phyloP scores from a whole-genome alignment of 2,329 filamentous ascomycete species.

The Exophiala aquamarina region DNA sequence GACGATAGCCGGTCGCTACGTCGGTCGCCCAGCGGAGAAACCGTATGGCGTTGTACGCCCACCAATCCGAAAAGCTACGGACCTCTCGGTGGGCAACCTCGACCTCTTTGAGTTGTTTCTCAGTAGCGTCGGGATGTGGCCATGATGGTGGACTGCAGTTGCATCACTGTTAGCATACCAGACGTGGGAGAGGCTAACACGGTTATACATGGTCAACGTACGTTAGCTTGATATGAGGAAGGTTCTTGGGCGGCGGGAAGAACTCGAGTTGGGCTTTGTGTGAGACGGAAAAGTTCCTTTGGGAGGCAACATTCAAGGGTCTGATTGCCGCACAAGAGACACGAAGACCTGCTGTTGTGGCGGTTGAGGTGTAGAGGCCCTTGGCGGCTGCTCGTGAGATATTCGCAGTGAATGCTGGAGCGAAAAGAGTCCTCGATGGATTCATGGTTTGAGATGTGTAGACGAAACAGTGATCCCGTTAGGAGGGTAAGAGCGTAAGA shows the following conservation, averaged over 20 bases:
- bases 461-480: background rate
- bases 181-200: background rate
- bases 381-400: conserved; percentile 23
- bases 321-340: conserved; percentile 21
- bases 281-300: conserved; percentile 40
- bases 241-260: conserved; percentile 62
- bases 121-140: conserved; percentile 56
- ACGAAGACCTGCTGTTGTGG: conserved; percentile 29
- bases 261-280: conserved; percentile 39
- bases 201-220: conserved; percentile 6
- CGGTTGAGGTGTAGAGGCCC: conserved; percentile 15
- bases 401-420: conserved; percentile 18
- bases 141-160: conserved; percentile 38
- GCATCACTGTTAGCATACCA: conserved; percentile 8
- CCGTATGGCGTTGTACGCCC: conserved; percentile 75
- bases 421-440: conserved; percentile 19
- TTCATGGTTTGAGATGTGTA: conserved; percentile 19
- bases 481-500: background rate
- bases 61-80: conserved; percentile 70
- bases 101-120: conserved; percentile 74
- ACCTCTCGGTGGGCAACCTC: conserved; percentile 74
- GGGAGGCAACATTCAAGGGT: conserved; percentile 17
- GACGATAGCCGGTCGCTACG: conserved; percentile 74
- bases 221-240: conserved; percentile 39
- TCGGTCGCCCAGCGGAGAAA: conserved; percentile 79